phyloP scores from a whole-genome alignment of 2,329 filamentous ascomycete genomes.

The Penicillium sp. region DNA sequence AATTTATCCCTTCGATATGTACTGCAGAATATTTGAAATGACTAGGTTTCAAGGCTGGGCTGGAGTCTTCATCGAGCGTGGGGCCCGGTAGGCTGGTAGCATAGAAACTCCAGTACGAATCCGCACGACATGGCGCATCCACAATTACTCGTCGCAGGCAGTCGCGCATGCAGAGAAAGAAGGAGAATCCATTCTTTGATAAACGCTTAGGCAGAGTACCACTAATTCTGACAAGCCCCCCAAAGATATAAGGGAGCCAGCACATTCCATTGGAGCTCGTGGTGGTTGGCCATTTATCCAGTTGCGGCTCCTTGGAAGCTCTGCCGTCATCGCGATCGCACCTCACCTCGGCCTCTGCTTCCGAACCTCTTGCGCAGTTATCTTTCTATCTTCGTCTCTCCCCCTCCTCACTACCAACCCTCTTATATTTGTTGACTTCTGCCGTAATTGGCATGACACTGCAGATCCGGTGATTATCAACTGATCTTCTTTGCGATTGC shows the following conservation, averaged over 20 bases:
- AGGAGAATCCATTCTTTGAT: not conserved
- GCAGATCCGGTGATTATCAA: slow-evolving; percentile 5
- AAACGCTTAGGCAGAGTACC: not conserved
- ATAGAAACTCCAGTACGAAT: not conserved
- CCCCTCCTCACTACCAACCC: slow-evolving; percentile 3
- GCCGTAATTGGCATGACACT: not conserved
- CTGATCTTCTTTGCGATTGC: slow-evolving; percentile 11
- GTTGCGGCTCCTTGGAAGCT: slow-evolving; percentile 21
- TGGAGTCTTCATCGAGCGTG: not conserved
- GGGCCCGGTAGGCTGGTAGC: not conserved
- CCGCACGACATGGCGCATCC: not conserved
- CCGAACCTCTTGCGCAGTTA: slow-evolving; percentile 16
- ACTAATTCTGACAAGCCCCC: not conserved
- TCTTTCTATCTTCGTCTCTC: slow-evolving; percentile 1
- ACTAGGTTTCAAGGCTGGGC: not conserved
- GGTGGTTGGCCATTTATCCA: slow-evolving; percentile 2
- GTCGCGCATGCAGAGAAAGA: not conserved
- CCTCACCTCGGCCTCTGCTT: slow-evolving; percentile 22
- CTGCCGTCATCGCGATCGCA: slow-evolving; percentile 29
- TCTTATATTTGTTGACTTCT: not conserved
- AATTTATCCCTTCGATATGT: not conserved
- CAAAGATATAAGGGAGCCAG: not conserved
- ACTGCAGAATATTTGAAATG: not conserved
- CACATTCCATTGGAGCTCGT: not conserved
- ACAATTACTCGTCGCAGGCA: not conserved